Base-by-base conservation (phyloP, 495 filamentous ascomycete species). In the Monascus purpureus region DNA sequence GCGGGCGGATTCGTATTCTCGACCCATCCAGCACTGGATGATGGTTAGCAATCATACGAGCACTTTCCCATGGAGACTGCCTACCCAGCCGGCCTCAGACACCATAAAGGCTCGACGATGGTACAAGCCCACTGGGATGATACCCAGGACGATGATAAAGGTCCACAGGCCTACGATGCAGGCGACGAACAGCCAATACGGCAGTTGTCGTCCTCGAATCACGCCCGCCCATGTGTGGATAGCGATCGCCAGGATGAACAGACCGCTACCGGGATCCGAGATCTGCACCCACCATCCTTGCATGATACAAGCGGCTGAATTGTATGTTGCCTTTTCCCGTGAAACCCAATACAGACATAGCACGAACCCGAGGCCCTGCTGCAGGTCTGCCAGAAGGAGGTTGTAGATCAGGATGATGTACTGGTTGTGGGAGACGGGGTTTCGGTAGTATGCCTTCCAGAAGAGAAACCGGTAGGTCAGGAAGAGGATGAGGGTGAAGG, bases 351-450 rank as follows among this genome's bases (percentile, higher is more conserved):
- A 55, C 13, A 71, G 63, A 45, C 71, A 77, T 28, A 84, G 52
- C 20, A 77, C 28, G 44, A 82, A 84, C 5, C 73, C 70, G n/a
- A 68, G 57, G 1, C 73, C 56, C 43, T 83, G 79, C 40, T 82
- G 76, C 24, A 84, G 49, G 44, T 85, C 80, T 34, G 77, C 76
- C 11, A 83, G 46, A 6, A 84, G 57, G 3, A 84, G 68, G 48
- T 82, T 82, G 47, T 73, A 75, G 39, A 84, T 73, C 18, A 87
- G 63, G 22, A 84, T 47, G 12, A 84, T 66, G 39, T 77, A 82
- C 53, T 87, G 79, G 47, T 83, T 83, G 22, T 53, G 35, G 8
- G 45, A 42, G 6, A 62, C 45, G n/a, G 50, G 49, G 6, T 37
- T 38, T 31, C 54, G 57, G 51, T 67, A 68, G 32, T 57, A 53